phyloP scores from a whole-genome alignment of 2,329 filamentous ascomycete species.

The Blastomyces silverae region DNA sequence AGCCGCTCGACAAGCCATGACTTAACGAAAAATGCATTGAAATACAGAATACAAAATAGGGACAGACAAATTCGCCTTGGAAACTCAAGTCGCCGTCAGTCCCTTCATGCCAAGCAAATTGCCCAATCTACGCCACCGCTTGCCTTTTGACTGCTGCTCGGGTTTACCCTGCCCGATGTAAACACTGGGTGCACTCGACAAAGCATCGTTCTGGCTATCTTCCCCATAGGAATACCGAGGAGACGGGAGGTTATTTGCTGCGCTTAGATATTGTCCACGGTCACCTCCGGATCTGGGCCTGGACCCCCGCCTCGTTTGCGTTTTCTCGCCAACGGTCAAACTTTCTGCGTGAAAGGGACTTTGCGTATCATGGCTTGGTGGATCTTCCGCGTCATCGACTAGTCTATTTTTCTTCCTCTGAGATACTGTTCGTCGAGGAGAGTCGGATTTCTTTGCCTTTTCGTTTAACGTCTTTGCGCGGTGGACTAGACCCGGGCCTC shows the following conservation, averaged over 20 bases:
- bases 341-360: not conserved
- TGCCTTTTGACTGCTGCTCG: slow-evolving; percentile 7
- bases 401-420: not conserved
- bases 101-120: slow-evolving; percentile 12
- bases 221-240: slow-evolving; percentile 4
- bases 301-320: not conserved
- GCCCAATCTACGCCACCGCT: slow-evolving; percentile 15
- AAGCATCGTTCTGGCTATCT: not conserved
- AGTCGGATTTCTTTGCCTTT: not conserved
- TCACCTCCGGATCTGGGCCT: not conserved
- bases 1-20: not conserved
- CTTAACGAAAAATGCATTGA: not conserved
- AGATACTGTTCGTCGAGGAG: not conserved
- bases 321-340: not conserved
- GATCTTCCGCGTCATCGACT: not conserved
- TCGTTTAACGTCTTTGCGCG: not conserved
- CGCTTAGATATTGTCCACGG: not conserved
- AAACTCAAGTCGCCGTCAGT: not conserved
- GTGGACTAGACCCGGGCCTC: not conserved
- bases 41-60: not conserved
- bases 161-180: slow-evolving; percentile 5
- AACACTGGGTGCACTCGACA: slow-evolving; percentile 1
- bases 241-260: not conserved
- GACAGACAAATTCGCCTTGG: not conserved
- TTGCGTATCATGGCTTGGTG: not conserved